Evolutionary conservation across 495 filamentous ascomycete genomes (phyloP), one percentile per base, ranked within the genome.

Genomic region (Echria macrotheca): DNA sequence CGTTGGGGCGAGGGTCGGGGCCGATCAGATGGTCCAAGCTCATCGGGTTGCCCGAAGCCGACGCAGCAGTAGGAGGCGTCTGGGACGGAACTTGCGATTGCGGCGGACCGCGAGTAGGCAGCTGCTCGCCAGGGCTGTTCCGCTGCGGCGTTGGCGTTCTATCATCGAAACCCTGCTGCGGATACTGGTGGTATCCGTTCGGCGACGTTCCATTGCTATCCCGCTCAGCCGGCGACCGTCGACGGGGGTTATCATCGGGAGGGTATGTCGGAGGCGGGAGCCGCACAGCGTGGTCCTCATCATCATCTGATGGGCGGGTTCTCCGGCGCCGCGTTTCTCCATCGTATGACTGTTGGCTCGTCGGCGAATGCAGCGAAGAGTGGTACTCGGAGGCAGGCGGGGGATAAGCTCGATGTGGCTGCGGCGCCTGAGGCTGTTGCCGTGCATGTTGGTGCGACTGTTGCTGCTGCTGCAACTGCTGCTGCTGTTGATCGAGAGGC

Each of bases 201-300:
- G 61, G 67, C 21, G 69, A 52, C n/a, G 66, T 71, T 37, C 60
- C 66, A 50, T 61, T 66, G 53, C 69, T 72, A 15, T 67, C 54
- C 37, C 57, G 68, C 2, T 68, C 70, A 15, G 68, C 69, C 1
- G 73, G 73, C 9, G 72, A 76, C 15, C 73, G 68, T 22, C 72
- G 65, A 23, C 69, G 63, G 5, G 63, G 66, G 41, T 74, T 70
- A 14, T 74, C 71, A 21, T 75, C 71, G 25, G 37, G 26, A 2
- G 63, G 65, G 42, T 66, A 69, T 26, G 58, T 68, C 10, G 73
- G 73, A 10, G 73, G 73, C n/a, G 70, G 70, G 19, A 72, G 60
- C 22, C 72, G 69, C 15, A 67, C 51, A 12, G 44, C 50, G 28
- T 71, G 69, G 18, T 71, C 73, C 15, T 73, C 70, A 0, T 74